Conservation (phyloP, 139 green algal species). For the Zygnema circumcarinatum region DNA sequence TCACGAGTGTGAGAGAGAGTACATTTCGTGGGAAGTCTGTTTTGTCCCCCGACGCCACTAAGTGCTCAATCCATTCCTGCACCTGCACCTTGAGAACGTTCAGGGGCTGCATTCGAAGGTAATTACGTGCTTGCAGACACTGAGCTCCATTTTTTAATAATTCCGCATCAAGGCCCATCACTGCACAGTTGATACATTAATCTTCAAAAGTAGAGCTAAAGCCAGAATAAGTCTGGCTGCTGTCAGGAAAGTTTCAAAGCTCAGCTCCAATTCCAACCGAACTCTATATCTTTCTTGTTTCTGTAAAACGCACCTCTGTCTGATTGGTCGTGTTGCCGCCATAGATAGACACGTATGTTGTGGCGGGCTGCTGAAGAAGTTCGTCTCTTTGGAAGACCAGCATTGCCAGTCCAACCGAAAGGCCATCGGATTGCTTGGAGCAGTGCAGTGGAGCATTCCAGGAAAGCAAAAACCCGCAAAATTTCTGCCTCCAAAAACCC, state of each 20-base stretch:
- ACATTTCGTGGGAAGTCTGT: not conserved
- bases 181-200: no score
- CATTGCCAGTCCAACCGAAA: not conserved
- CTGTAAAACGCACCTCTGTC: not conserved
- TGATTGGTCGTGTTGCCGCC: not conserved
- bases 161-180: no score
- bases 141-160: no score
- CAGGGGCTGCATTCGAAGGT: no score
- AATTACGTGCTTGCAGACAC: no score
- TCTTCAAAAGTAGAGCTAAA: no score
- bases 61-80: not conserved
- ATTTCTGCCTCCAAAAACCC: no score
- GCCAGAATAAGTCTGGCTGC: no score
- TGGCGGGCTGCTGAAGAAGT: not conserved
- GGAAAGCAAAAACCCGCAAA: not conserved
- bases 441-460: not conserved
- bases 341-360: not conserved
- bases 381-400: not conserved
- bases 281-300: no score
- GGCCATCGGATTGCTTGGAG: not conserved
- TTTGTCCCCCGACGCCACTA: not conserved
- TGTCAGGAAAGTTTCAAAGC: no score
- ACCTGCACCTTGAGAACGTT: no score
- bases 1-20: not conserved
- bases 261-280: no score